These are phyloP conservation scores for Stropharia rugosoannulata DNA, from an alignment of 768 basidiomycete genomes.

Conservation along the genomic window DNA sequence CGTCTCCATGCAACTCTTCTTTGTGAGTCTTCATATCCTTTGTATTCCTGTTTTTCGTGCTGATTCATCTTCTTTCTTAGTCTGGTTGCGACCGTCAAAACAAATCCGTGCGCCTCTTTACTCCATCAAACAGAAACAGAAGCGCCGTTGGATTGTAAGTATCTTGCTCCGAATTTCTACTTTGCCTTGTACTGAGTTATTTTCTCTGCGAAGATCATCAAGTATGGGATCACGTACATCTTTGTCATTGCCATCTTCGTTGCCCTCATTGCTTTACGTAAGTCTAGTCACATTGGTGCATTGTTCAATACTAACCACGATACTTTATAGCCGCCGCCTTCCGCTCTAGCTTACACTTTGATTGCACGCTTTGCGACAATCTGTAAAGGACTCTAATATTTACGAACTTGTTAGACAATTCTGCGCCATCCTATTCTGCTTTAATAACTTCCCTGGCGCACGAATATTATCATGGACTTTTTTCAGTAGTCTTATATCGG, in stretches of 20 bases:
- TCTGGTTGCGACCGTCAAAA: slow-evolving; percentile 94
- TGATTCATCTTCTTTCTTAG: slow-evolving; percentile 36
- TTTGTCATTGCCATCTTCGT: slow-evolving; percentile 67
- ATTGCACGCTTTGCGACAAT: slow-evolving; percentile 68
- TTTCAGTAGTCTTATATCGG: slow-evolving; percentile 23
- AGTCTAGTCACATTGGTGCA: slow-evolving; percentile 29
- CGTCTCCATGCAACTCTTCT: slow-evolving; percentile 87
- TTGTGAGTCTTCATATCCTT: slow-evolving; percentile 56
- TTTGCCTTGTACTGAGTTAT: slow-evolving; percentile 9
- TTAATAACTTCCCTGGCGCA: slow-evolving; percentile 29
- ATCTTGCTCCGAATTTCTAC: not conserved
- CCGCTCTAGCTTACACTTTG: slow-evolving; percentile 55
- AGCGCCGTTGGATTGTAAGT: slow-evolving; percentile 87
- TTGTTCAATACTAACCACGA: slow-evolving; percentile 7
- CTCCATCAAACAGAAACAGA: slow-evolving; percentile 84
- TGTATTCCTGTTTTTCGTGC: not conserved
- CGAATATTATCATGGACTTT: slow-evolving; percentile 37
- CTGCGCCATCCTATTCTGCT: slow-evolving; percentile 26
- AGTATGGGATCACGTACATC: slow-evolving; percentile 80
- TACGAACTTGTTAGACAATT: slow-evolving; percentile 33
- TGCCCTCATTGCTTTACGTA: slow-evolving; percentile 76
- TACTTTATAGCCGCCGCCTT: slow-evolving; percentile 53
- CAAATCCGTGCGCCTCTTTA: slow-evolving; percentile 93
- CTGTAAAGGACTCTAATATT: slow-evolving; percentile 51
- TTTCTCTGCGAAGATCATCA: slow-evolving; percentile 57